Evolutionary conservation across 805 yeast genomes (phyloP), one percentile per base, ranked within the genome.

Genomic region (Myxozyma mucilagina): DNA sequence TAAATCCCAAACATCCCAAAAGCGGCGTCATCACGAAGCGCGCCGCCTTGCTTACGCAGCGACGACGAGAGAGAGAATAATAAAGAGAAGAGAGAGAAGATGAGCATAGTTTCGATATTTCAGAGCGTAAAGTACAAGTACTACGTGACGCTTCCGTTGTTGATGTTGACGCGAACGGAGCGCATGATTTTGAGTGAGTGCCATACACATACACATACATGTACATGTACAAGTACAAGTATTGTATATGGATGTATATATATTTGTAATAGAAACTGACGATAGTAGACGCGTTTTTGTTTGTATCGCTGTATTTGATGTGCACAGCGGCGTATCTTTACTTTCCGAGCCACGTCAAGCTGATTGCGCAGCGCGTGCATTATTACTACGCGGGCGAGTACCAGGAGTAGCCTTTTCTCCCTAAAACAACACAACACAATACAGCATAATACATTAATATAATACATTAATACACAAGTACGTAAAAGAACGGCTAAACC

Each of bases 351-450:
- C 65, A 61, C 49, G 63, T 57, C 41, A 61, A 62, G 54, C 35
- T 57, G 35, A 54, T 63, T 39, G 64, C 62, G 29, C 64, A 63
- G 48, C 64, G 67, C n/a, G 57, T 58, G 41, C 62, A 56, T 45
- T 63, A 60, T 36, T 63, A 63, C 47, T 61, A 57, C 47, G 61
- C 65, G 13, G 65, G 65, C 31, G 57, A 45, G 51, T 42, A 24
- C 29, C 29, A 24, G 29, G 29, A 24, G 29, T 24, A 24, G 29
- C 4, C 29, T 24, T 24, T 24, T 2, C 4, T 24, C 29, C 29
- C n/a, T n/a, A n/a, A n/a, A n/a, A n/a, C n/a, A n/a, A n/a, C n/a
- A n/a, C n/a, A n/a, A n/a, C n/a, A n/a, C n/a, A n/a, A n/a, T n/a
- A n/a, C n/a, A n/a, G n/a, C n/a, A n/a, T 24, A 24, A 24, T 24